Base-by-base conservation (phyloP, 116 monocot species). In the Thalassia testudinum region DNA sequence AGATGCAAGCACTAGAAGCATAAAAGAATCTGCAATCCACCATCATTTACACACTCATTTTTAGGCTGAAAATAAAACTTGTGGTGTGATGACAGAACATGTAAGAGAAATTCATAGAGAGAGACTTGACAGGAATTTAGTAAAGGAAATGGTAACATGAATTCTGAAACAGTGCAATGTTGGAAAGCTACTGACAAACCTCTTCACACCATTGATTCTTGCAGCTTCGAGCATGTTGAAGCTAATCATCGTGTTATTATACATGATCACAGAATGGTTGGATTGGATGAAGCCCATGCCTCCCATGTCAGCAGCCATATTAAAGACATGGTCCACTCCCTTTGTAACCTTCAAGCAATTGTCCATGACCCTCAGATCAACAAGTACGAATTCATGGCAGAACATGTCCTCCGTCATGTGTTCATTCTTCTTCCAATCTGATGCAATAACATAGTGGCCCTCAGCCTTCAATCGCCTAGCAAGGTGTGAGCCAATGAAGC, bases 241-340 rank as follows among this genome's bases (percentile, higher is more conserved):
- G 59, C 92, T 92, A 67, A 92, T 92, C 92, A 92, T 92, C n/a
- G 92, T 86, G 48, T 92, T 92, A 43, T 92, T 92, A 68, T 92
- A 92, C 92, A 92, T 92, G 52, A 92, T 92, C 24, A 92, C 78
- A 13, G 92, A 92, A 58, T 92, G 92, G 58, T 92, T 92, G 37
- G 86, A 86, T 70, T 92, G 92, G 45, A 92, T 92, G 56, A 92
- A 92, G 3, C 92, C 92, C 92, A 92, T 92, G 20, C 92, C 92
- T 56, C 92, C 92, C 92, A 92, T 92, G 62, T 92, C 92, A 16
- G 92, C 92, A 27, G 92, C 92, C 53, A 86, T 78, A 59, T 86
- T 92, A 54, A 92, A 92, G 7, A 86, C 92, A 58, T 92, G 92
- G 64, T 92, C 92, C 7, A 86, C 92, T 2, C 69, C 79, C 0